These are phyloP conservation scores for Naganishia albida DNA, from an alignment of 1,284 basidiomycete genomes.

Conservation along the genomic window DNA sequence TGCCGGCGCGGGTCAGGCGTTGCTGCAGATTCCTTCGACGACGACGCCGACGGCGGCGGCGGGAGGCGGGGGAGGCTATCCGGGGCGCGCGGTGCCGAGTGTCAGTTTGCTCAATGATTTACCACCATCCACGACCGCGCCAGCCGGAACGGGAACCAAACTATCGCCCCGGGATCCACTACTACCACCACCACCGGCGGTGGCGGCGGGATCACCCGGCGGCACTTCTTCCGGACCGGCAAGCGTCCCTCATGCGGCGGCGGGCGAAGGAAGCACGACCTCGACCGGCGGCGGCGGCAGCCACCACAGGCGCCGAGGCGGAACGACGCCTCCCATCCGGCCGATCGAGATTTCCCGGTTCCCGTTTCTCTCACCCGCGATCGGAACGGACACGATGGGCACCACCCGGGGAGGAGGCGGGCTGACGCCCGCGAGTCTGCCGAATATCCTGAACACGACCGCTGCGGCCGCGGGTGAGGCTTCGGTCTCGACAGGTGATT, in stretches of 20 bases:
- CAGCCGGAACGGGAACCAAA: background rate
- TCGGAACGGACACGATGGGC: background rate
- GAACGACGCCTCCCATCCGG: slow-evolving; percentile 14
- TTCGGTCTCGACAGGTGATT: background rate
- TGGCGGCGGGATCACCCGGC: no score
- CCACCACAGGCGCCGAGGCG: background rate
- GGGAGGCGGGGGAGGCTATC: background rate
- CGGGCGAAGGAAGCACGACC: background rate
- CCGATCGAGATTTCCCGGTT: slow-evolving; percentile 18
- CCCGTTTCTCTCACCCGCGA: slow-evolving; percentile 16
- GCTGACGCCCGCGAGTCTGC: slow-evolving; percentile 18
- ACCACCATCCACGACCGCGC: background rate
- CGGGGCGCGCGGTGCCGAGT: slow-evolving; percentile 7
- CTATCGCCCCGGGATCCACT: background rate
- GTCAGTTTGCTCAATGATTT: slow-evolving; percentile 21
- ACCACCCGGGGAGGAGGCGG: no score
- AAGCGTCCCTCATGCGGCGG: background rate
- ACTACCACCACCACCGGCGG: background rate
- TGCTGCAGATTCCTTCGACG: slow-evolving; percentile 1
- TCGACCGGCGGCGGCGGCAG: slow-evolving; percentile 3
- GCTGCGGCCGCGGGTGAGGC: background rate
- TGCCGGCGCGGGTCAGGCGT: background rate
- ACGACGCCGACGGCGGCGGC: background rate
- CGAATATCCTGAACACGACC: slow-evolving; percentile 19
- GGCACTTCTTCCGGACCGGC: slow-evolving; percentile 1